phyloP scores from a whole-genome alignment of 305 asterid species.

The Andrographis paniculata region DNA sequence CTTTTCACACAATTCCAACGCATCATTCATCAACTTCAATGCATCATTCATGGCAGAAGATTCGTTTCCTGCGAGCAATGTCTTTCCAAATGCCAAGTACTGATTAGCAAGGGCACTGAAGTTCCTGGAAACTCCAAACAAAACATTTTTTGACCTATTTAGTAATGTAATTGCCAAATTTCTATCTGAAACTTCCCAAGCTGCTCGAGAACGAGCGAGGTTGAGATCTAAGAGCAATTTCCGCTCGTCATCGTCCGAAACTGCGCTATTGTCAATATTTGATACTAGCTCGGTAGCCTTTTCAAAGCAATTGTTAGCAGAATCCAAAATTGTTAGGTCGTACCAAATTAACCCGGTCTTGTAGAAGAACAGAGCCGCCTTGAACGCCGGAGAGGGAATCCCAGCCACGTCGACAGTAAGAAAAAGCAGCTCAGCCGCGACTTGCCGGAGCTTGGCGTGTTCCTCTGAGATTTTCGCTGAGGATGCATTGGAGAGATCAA shows the following conservation, averaged over 20 bases:
- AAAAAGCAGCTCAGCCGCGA: slow-evolving; percentile 70
- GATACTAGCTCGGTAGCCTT: slow-evolving; percentile 84
- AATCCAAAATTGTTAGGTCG: slow-evolving; percentile 51
- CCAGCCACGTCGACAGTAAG: slow-evolving; percentile 55
- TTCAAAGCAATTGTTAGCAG: slow-evolving; percentile 73
- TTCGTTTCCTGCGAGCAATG: slow-evolving; percentile 42
- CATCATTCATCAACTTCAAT: slow-evolving; percentile 76
- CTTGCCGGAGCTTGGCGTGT: slow-evolving; percentile 79
- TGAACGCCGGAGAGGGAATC: slow-evolving; percentile 70
- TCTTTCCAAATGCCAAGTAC: slow-evolving; percentile 66
- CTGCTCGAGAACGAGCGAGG: slow-evolving; percentile 68
- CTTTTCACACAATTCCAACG: slow-evolving; percentile 79
- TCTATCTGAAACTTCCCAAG: slow-evolving; percentile 74
- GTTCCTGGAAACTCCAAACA: slow-evolving; percentile 61
- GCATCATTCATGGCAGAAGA: slow-evolving; percentile 53
- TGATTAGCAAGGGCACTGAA: slow-evolving; percentile 65
- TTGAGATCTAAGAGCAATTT: slow-evolving; percentile 59
- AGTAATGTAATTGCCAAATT: slow-evolving; percentile 59
- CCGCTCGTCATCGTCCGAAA: slow-evolving; percentile 55
- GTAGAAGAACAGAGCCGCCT: slow-evolving; percentile 68
- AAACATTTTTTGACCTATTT: slow-evolving; percentile 61
- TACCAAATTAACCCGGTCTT: slow-evolving; percentile 80
- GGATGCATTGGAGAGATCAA: slow-evolving; percentile 72
- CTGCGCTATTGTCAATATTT: slow-evolving; percentile 34
- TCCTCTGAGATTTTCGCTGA: slow-evolving; percentile 37